Base-by-base conservation (phyloP, 306 rosid genomes). In the Gynostemma pentaphyllum region DNA sequence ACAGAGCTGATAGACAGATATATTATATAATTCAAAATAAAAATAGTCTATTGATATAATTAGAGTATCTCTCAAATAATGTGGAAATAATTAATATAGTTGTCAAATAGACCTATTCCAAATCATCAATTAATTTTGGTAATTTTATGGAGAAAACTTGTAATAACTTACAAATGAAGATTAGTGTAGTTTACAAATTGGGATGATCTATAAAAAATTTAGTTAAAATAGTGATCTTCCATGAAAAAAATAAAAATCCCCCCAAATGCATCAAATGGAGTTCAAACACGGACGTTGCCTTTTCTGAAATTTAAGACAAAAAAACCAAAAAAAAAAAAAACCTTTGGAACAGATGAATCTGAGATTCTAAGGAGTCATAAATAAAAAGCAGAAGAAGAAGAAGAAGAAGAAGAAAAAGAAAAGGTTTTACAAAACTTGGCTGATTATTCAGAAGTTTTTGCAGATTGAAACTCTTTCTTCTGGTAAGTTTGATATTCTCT, bases 201-300 rank as follows among this genome's bases (percentile, higher is more conserved):
- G 34, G 21, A n/a, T 22, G 66, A 37, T 60, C 66, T 23, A 13
- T 32, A 61, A 7, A 61, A 10, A 22, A 9, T n/a, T n/a, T n/a
- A n/a, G n/a, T n/a, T n/a, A 39, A 61, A 23, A 23, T 40, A 61
- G 34, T 59, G 32, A 53, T 53, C 61, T n/a, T 53, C 2, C 9
- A 40, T 16, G 45, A 57, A 21, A 32, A 32, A 32, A 32, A 32
- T 3, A 3, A 7, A 7, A n/a, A n/a, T n/a, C n/a, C n/a, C 26
- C 62, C 26, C 26, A 13, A 34, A 57, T 57, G 64, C 32, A 57
- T 36, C 64, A 59, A 59, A 10, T 59, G 36, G 65, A 37, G 65
- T 61, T 16, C 37, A 39, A 40, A 40, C 66, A 39, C 66, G 36
- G 66, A 24, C 49, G 66, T 61, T 61, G 66, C 40, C 48, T 61